phyloP scores from a whole-genome alignment of 805 yeast species.

The Cyberlindnera euphorbiiphila region DNA sequence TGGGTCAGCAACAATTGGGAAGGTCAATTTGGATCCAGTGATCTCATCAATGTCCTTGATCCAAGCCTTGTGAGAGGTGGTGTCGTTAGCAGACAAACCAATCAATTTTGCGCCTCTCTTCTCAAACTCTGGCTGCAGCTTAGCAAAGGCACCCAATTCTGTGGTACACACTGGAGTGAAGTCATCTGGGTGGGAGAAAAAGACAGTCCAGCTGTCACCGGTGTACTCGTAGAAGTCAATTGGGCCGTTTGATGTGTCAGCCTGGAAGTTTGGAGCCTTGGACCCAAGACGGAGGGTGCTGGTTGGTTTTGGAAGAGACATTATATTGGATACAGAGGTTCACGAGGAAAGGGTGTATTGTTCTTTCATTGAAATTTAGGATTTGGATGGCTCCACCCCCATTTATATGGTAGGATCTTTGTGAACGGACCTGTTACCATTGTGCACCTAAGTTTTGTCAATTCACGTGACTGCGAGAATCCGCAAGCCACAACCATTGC shows the following conservation, averaged over 20 bases:
- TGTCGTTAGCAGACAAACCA: slow-evolving; percentile 64
- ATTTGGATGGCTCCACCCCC: neutral
- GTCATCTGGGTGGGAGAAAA: slow-evolving; percentile 75
- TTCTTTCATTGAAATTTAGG: too few species aligned
- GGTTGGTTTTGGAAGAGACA: slow-evolving; percentile 40
- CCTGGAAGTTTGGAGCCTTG: slow-evolving; percentile 63
- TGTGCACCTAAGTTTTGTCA: slow-evolving; percentile 9
- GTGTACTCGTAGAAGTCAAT: slow-evolving; percentile 60
- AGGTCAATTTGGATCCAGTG: slow-evolving; percentile 51
- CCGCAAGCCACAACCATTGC: slow-evolving; percentile 2
- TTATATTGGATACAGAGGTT: slow-evolving; percentile 10
- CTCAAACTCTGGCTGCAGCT: slow-evolving; percentile 64
- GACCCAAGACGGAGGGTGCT: slow-evolving; percentile 50
- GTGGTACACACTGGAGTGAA: slow-evolving; percentile 80
- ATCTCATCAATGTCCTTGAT: slow-evolving; percentile 69
- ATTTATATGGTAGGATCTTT: neutral
- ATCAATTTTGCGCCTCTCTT: slow-evolving; percentile 62
- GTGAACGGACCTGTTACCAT: slow-evolving; percentile 1
- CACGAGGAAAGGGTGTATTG: neutral
- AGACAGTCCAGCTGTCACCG: slow-evolving; percentile 60
- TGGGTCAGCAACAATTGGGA: slow-evolving; percentile 70
- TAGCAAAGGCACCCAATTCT: slow-evolving; percentile 72
- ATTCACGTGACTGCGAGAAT: slow-evolving; percentile 19
- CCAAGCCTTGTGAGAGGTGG: slow-evolving; percentile 63
- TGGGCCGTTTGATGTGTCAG: slow-evolving; percentile 60